Percentiles rank a stretch among this genome's conserved stretches.
Evolutionary conservation across 2,329 filamentous ascomycete genomes (phyloP).

Genomic region (Exophiala spinifera): DNA sequence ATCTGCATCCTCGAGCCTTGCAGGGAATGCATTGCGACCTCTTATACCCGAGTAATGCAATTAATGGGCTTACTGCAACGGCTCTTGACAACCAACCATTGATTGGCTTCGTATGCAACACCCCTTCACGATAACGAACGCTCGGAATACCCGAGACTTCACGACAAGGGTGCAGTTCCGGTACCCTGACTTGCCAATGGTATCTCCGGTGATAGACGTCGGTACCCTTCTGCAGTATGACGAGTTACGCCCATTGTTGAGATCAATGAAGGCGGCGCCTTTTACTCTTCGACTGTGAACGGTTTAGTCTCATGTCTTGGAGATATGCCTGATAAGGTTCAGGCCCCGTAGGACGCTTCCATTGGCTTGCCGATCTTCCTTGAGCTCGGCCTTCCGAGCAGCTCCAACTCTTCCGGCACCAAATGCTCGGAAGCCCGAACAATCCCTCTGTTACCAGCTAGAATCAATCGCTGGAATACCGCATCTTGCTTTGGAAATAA

Average conservation of each 20-base stretch:
- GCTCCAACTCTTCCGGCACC: background rate
- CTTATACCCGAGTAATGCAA: no score
- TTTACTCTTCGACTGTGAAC: no score
- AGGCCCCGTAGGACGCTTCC: background rate
- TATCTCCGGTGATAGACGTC: no score
- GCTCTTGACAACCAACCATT: background rate
- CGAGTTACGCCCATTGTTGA: no score
- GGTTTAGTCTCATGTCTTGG: no score
- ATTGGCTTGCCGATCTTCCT: background rate
- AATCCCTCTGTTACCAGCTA: background rate
- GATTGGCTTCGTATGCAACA: background rate
- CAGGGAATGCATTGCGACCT: no score
- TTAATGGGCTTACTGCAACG: background rate
- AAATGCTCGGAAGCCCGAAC: background rate
- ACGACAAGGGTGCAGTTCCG: slow-evolving; percentile 30
- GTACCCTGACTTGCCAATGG: no score
- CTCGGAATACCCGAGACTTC: background rate
- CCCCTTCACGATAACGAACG: background rate
- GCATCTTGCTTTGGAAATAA: background rate
- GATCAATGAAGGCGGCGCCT: no score
- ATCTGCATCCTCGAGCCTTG: no score
- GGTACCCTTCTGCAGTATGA: no score
- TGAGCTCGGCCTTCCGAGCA: background rate
- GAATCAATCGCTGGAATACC: background rate
- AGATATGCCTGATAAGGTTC: background rate